Evolutionary conservation across 441 rosid genomes (phyloP).

Genomic region (Arabidopsis hybrid): DNA sequence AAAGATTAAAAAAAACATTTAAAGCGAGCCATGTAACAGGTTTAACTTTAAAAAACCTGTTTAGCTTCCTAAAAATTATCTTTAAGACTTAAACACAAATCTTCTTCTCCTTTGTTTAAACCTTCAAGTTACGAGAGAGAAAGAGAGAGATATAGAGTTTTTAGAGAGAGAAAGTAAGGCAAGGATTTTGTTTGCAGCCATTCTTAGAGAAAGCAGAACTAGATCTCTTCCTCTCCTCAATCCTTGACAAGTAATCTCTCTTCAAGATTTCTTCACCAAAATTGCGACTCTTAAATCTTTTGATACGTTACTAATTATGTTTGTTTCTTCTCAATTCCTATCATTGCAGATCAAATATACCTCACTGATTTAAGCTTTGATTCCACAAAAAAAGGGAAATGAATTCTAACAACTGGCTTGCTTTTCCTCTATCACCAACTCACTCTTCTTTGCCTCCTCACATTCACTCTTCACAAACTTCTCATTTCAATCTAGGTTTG

Average conservation of each 20-base stretch:
- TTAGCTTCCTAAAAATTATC: slow-evolving; percentile 48
- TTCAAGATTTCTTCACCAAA: slow-evolving; percentile 18
- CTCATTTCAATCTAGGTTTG: slow-evolving; percentile 83
- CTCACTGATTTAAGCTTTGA: slow-evolving; percentile 15
- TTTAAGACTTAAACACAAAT: slow-evolving; percentile 38
- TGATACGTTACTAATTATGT: slow-evolving; percentile 9
- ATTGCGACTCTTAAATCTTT: neutral
- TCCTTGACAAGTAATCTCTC: slow-evolving; percentile 33
- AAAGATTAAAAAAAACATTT: slow-evolving; percentile 2
- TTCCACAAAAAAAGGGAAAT: slow-evolving; percentile 49
- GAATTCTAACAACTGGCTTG: slow-evolving; percentile 99
- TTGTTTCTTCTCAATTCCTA: slow-evolving; percentile 13
- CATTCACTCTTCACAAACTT: slow-evolving; percentile 69
- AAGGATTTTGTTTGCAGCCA: slow-evolving; percentile 34
- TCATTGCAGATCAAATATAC: slow-evolving; percentile 36
- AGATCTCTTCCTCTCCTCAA: slow-evolving; percentile 36
- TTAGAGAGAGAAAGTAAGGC: slow-evolving; percentile 31
- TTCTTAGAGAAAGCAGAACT: slow-evolving; percentile 19
- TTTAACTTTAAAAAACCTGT: slow-evolving; percentile 37
- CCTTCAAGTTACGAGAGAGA: slow-evolving; percentile 28
- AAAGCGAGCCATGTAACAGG: slow-evolving; percentile 34
- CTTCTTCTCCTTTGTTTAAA: slow-evolving; percentile 42
- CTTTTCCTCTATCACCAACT: slow-evolving; percentile 90
- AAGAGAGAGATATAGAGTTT: slow-evolving; percentile 24
- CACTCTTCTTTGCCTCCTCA: slow-evolving; percentile 74